Percentiles rank a stretch among this genome's conserved stretches.
Conservation (phyloP, 2,329 filamentous ascomycete species). For the Tolypocladium guangdongense region DNA sequence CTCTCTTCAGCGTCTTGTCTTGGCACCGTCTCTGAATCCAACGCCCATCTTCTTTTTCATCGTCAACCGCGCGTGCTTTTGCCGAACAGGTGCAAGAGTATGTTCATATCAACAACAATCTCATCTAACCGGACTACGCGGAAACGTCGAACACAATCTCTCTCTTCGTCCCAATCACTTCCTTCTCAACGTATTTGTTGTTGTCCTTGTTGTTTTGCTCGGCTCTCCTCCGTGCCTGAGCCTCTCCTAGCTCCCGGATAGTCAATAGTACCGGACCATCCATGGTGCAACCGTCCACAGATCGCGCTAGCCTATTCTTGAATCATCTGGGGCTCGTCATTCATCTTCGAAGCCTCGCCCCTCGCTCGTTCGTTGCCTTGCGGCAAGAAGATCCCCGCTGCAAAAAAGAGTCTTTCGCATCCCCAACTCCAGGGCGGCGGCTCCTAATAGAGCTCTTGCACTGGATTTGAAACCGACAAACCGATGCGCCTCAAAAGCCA, state of each 20-base stretch:
- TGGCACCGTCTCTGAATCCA: no score
- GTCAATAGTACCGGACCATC: neutral
- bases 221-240: neutral
- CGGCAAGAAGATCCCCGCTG: neutral
- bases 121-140: neutral
- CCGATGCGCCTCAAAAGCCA: slow-evolving; percentile 2
- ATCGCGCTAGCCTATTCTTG: neutral
- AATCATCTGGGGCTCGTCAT: neutral
- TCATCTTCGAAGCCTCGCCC: neutral
- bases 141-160: neutral
- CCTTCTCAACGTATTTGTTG: neutral
- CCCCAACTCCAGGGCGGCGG: neutral
- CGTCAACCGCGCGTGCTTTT: no score
- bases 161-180: neutral
- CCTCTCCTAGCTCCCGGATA: neutral
- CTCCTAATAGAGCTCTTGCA: neutral
- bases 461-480: neutral
- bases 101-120: neutral
- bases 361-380: neutral
- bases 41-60: no score
- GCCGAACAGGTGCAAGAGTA: neutral
- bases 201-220: neutral
- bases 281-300: neutral
- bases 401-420: neutral
- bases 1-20: no score